Conservation (phyloP, 2,329 filamentous ascomycete species). For the Aureobasidium mangrovei region DNA sequence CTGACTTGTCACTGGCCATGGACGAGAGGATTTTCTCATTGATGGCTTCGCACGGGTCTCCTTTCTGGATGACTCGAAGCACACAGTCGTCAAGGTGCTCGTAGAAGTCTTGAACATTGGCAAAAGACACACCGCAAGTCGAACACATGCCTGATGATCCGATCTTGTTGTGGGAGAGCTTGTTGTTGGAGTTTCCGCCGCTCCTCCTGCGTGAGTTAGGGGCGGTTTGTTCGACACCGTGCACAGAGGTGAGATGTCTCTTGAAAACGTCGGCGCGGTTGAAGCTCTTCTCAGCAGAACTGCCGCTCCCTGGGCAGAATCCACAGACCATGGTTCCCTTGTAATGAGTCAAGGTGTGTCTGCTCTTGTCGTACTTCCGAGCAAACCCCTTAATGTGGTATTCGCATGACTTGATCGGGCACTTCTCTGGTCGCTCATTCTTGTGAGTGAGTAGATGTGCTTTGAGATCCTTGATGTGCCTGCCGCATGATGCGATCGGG, state of each 20-base stretch:
- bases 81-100: constrained; percentile 78
- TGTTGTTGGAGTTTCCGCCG: constrained; percentile 34
- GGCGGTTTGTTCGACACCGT: constrained; percentile 85
- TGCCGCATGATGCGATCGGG: constrained; percentile 74
- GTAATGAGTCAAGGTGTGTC: constrained; percentile 90
- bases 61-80: constrained; percentile 52
- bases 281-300: constrained; percentile 86
- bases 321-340: constrained; percentile 96
- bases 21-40: constrained; percentile 48
- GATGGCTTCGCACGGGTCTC: constrained; percentile 49
- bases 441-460: constrained; percentile 94
- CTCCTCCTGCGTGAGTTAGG: constrained; percentile 81
- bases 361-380: constrained; percentile 92
- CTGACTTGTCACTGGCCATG: constrained; percentile 51
- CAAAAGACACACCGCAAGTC: constrained; percentile 78
- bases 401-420: constrained; percentile 83
- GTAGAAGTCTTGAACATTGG: constrained; percentile 90
- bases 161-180: constrained; percentile 57
- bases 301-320: constrained; percentile 84
- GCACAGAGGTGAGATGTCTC: constrained; percentile 80
- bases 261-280: constrained; percentile 96
- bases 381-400: constrained; percentile 91
- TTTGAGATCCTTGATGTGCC: constrained; percentile 82
- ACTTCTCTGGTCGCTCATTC: constrained; percentile 85
- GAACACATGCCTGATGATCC: constrained; percentile 83